Evolutionary conservation across 164 flowering plant species (phyloP).

Genomic region (Paratinospora sagittata): DNA sequence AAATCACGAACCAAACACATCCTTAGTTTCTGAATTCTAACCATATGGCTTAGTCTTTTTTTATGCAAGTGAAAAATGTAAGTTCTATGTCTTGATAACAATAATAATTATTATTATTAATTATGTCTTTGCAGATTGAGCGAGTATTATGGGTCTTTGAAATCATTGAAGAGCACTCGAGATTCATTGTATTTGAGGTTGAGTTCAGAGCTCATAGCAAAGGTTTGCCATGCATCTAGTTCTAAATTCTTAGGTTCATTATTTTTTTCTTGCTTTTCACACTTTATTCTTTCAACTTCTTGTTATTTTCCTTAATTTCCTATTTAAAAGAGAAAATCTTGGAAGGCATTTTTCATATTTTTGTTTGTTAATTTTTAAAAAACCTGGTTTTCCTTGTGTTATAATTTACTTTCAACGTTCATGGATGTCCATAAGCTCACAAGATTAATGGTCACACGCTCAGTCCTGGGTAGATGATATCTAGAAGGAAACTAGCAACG

Average conservation of each 20-base stretch:
- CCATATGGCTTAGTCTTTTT: neutral
- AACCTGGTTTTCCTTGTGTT: neutral
- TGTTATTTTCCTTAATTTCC: neutral
- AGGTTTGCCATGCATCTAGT: conserved; percentile 42
- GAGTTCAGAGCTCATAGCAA: conserved; percentile 58
- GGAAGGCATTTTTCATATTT: too few species aligned
- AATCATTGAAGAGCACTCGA: conserved; percentile 51
- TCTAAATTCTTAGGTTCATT: neutral
- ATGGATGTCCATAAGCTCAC: neutral
- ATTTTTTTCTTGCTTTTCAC: neutral
- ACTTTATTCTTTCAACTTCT: neutral
- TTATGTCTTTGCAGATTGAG: conserved; percentile 45
- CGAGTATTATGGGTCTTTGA: conserved; percentile 51
- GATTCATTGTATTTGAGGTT: conserved; percentile 51
- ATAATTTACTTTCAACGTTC: neutral
- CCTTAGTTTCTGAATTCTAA: neutral
- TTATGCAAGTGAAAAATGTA: neutral
- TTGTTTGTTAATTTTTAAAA: neutral
- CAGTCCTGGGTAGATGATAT: neutral
- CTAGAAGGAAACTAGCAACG: neutral
- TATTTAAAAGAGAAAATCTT: neutral
- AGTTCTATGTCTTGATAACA: neutral
- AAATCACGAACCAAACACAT: neutral
- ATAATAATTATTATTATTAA: neutral
- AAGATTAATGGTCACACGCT: neutral